Percentiles rank a stretch among this genome's conserved stretches.
Conservation (phyloP, 352 stramenopile species). For the Plasmopara viticola region DNA sequence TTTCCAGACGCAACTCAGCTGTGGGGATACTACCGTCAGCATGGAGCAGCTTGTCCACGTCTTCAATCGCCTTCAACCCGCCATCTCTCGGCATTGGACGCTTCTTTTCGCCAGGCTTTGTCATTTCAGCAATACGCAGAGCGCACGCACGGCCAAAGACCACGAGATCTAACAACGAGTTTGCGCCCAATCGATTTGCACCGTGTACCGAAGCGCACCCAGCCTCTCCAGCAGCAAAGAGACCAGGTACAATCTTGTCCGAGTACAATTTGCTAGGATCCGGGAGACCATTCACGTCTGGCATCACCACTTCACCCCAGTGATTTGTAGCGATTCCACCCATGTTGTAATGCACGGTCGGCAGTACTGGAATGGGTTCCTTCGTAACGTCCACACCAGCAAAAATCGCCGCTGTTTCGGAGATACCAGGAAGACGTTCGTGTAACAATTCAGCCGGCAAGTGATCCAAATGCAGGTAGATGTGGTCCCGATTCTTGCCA, state of each 20-base stretch:
- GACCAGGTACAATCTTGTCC: constrained; percentile 90
- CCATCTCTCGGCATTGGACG: constrained; percentile 74
- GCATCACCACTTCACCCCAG: constrained; percentile 88
- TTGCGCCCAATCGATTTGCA: constrained; percentile 91
- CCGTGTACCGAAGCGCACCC: constrained; percentile 94
- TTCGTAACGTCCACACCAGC: constrained; percentile 97
- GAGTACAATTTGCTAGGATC: constrained; percentile 71
- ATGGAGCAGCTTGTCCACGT: constrained; percentile 89
- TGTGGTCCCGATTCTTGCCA: constrained; percentile 90
- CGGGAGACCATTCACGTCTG: constrained; percentile 49
- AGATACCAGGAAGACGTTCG: constrained; percentile 94
- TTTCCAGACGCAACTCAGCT: constrained; percentile 74
- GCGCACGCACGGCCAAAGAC: constrained; percentile 95
- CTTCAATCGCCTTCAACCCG: constrained; percentile 79
- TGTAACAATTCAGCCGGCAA: constrained; percentile 90
- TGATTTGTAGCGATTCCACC: constrained; percentile 96
- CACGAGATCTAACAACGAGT: constrained; percentile 96
- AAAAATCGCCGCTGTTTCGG: constrained; percentile 95
- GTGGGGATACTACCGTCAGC: constrained; percentile 73
- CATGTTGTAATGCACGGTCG: constrained; percentile 99
- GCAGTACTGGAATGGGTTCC: constrained; percentile 95
- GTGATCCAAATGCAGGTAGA: constrained; percentile 96
- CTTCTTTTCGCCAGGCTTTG: constrained; percentile 87
- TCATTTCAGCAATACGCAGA: constrained; percentile 90
- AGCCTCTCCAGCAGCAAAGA: constrained; percentile 94